Percentiles rank a stretch among this genome's conserved stretches.
These are phyloP conservation scores for Crithidia brevicula DNA, from an alignment of 208 protist species.

Conservation along the genomic window DNA sequence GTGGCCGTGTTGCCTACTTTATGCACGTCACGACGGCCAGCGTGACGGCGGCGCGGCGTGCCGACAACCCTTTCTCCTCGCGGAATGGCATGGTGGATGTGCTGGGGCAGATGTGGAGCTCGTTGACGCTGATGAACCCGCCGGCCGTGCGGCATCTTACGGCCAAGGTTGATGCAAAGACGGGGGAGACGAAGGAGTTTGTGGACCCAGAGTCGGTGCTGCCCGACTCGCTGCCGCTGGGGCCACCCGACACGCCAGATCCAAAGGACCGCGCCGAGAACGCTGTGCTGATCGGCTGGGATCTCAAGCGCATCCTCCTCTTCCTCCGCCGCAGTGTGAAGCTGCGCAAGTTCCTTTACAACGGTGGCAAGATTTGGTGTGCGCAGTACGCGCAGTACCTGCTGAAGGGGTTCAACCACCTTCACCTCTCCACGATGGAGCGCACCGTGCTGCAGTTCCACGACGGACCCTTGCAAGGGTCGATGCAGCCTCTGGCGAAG, in stretches of 20 bases:
- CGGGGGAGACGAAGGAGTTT: conserved; percentile 52
- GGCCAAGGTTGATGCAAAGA: conserved; percentile 37
- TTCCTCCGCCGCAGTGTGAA: conserved; percentile 73
- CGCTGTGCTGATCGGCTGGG: conserved; percentile 84
- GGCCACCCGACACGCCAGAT: conserved; percentile 37
- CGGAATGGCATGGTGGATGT: conserved; percentile 84
- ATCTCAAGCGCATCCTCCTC: conserved; percentile 83
- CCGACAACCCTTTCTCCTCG: conserved; percentile 86
- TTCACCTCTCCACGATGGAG: conserved; percentile 85
- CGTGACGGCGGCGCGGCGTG: conserved; percentile 82
- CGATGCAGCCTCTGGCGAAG: conserved; percentile 79
- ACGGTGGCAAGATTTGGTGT: conserved; percentile 89
- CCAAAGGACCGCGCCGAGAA: conserved; percentile 51
- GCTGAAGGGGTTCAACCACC: conserved; percentile 85
- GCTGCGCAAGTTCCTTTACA: conserved; percentile 73
- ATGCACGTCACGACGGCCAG: conserved; percentile 74
- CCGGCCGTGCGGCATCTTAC: conserved; percentile 50
- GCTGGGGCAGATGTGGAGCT: conserved; percentile 75
- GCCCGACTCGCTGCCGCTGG: conserved; percentile 57
- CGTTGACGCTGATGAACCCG: conserved; percentile 52
- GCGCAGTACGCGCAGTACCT: conserved; percentile 94
- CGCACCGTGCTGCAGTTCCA: conserved; percentile 86
- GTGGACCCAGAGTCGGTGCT: conserved; percentile 66
- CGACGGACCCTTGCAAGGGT: conserved; percentile 59
- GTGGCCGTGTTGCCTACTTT: conserved; percentile 57